Evolutionary conservation across 257 asterid species (phyloP).

Genomic region (Nyctanthes arbortristis): DNA sequence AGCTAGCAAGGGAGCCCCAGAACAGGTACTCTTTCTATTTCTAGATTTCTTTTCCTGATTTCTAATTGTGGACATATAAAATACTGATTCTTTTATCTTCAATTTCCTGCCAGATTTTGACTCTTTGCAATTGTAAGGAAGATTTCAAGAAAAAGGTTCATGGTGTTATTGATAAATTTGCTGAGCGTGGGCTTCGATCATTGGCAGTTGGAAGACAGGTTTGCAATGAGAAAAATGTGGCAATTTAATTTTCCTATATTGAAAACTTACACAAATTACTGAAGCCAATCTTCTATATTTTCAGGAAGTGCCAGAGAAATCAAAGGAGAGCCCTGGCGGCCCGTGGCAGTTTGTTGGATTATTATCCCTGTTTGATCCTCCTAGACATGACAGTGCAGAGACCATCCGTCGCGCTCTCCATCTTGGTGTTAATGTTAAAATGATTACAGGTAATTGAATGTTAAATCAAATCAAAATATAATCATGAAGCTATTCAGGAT

Average conservation of each 20-base stretch:
- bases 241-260: background rate
- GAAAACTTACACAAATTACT: background rate
- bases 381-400: constrained; percentile 98
- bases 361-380: constrained; percentile 95
- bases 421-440: constrained; percentile 53
- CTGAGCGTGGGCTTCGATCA: constrained; percentile 94
- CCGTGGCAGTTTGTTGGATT: constrained; percentile 97
- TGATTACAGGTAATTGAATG: background rate
- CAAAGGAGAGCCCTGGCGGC: constrained; percentile 74
- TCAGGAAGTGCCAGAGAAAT: constrained; percentile 89
- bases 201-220: constrained; percentile 62
- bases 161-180: constrained; percentile 77
- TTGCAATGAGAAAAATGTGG: background rate
- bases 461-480: background rate
- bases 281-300: constrained; percentile 8
- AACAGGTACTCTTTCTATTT: constrained; percentile 58
- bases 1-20: constrained; percentile 98
- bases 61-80: background rate
- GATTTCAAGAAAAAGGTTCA: constrained; percentile 83
- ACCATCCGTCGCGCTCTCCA: constrained; percentile 93
- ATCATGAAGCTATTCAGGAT: background rate
- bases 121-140: constrained; percentile 81
- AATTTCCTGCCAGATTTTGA: constrained; percentile 53
- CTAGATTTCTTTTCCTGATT: constrained; percentile 8
- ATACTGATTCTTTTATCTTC: constrained; percentile 9